Base-by-base conservation (phyloP, 768 basidiomycete species). In the Chalciporus pseudorubinellus region DNA sequence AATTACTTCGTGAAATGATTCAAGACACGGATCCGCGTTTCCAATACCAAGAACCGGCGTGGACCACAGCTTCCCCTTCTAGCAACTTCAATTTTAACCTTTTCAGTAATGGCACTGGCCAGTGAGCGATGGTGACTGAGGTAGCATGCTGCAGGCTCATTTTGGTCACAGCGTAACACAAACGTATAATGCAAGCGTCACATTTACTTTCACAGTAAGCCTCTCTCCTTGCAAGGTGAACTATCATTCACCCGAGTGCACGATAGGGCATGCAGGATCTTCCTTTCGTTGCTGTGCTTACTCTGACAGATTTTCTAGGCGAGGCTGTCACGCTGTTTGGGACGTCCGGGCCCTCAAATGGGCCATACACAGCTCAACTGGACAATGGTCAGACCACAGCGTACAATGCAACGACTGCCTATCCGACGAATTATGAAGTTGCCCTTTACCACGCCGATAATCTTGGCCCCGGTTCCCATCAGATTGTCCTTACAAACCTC, bases 301-400 rank as follows among this genome's bases (percentile, higher is more conserved):
- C 39, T 41, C 50, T 58, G 18, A 53, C 39, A 28, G 10, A 34
- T 29, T 18, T n/a, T 29, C 19, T 39, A 74, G 79, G 75, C 39
- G 73, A 74, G 42, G 73, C 70, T 12, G 69, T 80, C n/a, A 73
- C 72, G 1, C 44, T 80, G 8, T 6, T 65, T 81, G 77, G 78
- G 13, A 71, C 76, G 18, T 68, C 75, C 1, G 69, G 74, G 4
- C 71, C 73, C 4, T 48, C 53, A 3, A 68, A 66, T 39, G 66
- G 72, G 24, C 64, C 62, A 1, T 78, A 74, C 50, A 61, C 64
- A 0, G 68, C 65, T 20, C 65, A 72, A 41, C 31, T 78, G 39
- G 75, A 77, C 31, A 65, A 63, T n/a, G 66, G 66, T 5, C 33
- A 56, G 10, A n/a, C 56, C 2, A 18, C 38, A 18, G 34, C 45